Evolutionary conservation across 176 grass and related monocot genomes (phyloP).

Genomic region (Oropetium thomaeum): DNA sequence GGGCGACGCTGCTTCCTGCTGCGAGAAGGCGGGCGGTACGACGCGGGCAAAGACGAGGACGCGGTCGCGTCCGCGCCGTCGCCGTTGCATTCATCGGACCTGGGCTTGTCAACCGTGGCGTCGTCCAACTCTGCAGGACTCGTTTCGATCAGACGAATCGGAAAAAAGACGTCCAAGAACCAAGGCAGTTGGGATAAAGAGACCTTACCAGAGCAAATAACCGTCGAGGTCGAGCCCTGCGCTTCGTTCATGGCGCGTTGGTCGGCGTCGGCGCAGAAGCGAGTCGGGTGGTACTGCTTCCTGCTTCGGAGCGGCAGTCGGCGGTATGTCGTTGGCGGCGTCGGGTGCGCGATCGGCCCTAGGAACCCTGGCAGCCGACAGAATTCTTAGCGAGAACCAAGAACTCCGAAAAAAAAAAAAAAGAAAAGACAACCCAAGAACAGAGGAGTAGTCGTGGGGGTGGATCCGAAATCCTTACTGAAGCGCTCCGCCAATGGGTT

Average conservation of each 20-base stretch:
- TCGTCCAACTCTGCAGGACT: background rate
- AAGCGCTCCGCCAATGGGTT: background rate
- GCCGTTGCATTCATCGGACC: background rate
- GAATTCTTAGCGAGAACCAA: background rate
- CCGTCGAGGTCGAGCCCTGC: background rate
- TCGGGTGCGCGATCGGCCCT: background rate
- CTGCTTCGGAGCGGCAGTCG: background rate
- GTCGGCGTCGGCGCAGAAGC: background rate
- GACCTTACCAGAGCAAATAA: background rate
- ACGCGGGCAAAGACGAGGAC: background rate
- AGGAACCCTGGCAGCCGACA: slow-evolving; percentile 1
- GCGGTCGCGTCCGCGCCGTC: background rate
- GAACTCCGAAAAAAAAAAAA: too few relatives aligned
- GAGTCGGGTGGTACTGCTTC: background rate
- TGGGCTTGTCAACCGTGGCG: background rate
- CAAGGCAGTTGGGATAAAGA: background rate
- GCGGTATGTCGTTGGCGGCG: background rate
- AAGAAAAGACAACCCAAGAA: background rate
- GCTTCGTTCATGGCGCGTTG: background rate
- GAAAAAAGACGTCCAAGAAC: background rate
- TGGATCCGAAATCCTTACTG: background rate
- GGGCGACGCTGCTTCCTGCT: slow-evolving; percentile 32
- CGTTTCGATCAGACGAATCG: background rate
- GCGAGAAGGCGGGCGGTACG: background rate
- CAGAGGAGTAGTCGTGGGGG: too few relatives aligned